Evolutionary conservation across 2,329 filamentous ascomycete genomes (phyloP), one percentile per base, ranked within the genome.

Genomic region (Trichoderma polysporum): DNA sequence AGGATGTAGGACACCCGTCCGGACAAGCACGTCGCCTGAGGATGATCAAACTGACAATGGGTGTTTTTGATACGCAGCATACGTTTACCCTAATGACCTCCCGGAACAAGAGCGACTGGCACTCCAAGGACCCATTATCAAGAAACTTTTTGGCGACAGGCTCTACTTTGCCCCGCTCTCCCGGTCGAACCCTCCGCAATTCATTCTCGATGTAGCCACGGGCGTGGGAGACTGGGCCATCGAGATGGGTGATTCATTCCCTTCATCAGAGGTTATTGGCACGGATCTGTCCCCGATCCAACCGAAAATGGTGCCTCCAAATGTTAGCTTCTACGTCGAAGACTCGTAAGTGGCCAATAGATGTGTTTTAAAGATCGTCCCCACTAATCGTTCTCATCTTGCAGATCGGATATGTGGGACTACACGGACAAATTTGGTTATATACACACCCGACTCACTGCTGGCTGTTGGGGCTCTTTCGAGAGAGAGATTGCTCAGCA

Each of bases 391-490:
- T 39, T 9, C 49, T 29, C 35, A 8, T 8, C 4, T 31, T 33
- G 49, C 66, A 84, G 83, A 25, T 77, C 79, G 2, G 80, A 85
- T 66, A 76, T 80, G 2, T 85, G 84, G 84, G 79, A 81, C 54
- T 84, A 80, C 74, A 82, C 84, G 7, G 83, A 87, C 62, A 80
- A 83, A 2, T 83, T 86, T 66, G 84, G 87, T 71, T 86, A 84
- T 70, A 82, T 87, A 53, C 85, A 87, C 72, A 82, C 81, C 1
- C 82, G 85, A 37, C 75, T 80, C 33, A 83, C 83, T 0, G 72
- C 81, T 10, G 84, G 83, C 27, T 84, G 82, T 71, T 86, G 84
- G 81, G 75, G 77, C 7, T 77, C 81, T 65, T 84, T 84, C 70
- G 79, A 82, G 66, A 71, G 71, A 1, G 78, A 86, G 53, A 76